These are phyloP conservation scores for Luffa acutangula DNA, from an alignment of 306 rosid genomes.

Conservation along the genomic window DNA sequence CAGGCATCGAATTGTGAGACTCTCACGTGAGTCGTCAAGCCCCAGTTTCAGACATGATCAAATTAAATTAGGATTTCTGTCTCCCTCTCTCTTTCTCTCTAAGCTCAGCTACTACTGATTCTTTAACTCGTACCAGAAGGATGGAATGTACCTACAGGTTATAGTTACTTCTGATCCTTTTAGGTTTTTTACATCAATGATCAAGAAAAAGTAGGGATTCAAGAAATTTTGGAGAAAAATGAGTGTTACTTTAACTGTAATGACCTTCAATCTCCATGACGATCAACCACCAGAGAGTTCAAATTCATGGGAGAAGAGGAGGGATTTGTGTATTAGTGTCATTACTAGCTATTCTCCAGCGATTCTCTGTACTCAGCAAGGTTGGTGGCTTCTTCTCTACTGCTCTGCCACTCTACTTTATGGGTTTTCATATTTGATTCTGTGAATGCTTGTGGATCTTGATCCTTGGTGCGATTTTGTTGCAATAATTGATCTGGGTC, in stretches of 20 bases:
- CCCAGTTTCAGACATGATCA: slow-evolving; percentile 10
- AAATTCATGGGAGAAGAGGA: slow-evolving; percentile 91
- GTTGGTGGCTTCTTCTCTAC: slow-evolving; percentile 15
- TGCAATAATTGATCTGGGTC: slow-evolving; percentile 28
- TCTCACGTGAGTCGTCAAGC: slow-evolving; percentile 4
- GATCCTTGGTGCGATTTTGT: slow-evolving; percentile 19
- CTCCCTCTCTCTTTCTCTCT: neutral
- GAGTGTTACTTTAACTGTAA: slow-evolving; percentile 84
- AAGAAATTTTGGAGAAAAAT: slow-evolving; percentile 26
- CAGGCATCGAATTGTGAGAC: slow-evolving; percentile 1
- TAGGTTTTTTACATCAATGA: neutral
- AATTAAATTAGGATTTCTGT: neutral
- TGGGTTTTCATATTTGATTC: neutral
- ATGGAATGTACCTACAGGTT: neutral
- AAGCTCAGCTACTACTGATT: slow-evolving; percentile 1
- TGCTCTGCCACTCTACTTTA: neutral
- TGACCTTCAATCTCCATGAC: slow-evolving; percentile 96
- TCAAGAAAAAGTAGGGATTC: neutral
- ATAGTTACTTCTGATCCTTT: neutral
- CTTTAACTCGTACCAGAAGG: neutral
- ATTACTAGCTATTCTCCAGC: slow-evolving; percentile 72
- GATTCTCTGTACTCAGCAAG: slow-evolving; percentile 94
- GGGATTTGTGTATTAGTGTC: slow-evolving; percentile 79
- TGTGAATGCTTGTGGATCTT: slow-evolving; percentile 17
- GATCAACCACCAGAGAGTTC: slow-evolving; percentile 77